These are phyloP conservation scores for Curvularia eragrostidis DNA, from an alignment of 2,329 filamentous ascomycete species.

Conservation along the genomic window DNA sequence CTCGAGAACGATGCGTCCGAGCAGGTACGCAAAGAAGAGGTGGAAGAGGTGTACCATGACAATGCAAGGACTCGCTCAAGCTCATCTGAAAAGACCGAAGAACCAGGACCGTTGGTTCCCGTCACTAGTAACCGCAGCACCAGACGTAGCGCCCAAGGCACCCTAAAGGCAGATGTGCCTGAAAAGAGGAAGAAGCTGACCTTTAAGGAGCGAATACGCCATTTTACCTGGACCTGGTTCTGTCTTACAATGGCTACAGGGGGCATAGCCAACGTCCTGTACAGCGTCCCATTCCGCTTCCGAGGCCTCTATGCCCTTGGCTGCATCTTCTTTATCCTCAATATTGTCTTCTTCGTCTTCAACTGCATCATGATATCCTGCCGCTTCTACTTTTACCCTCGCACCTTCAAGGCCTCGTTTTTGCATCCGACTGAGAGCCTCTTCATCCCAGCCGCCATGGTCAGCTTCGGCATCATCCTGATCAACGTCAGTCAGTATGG, in stretches of 20 bases:
- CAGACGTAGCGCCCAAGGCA: not conserved
- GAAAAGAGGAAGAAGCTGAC: constrained; percentile 20
- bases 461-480: constrained; percentile 68
- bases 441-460: constrained; percentile 73
- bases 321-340: constrained; percentile 57
- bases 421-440: constrained; percentile 78
- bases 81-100: constrained; percentile 9
- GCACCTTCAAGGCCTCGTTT: constrained; percentile 74
- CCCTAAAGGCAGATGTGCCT: not conserved
- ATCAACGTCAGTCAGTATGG: constrained; percentile 81
- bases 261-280: constrained; percentile 66
- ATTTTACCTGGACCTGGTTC: constrained; percentile 81
- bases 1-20: not conserved
- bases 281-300: constrained; percentile 56
- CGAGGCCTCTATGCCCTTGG: constrained; percentile 56
- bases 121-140: constrained; percentile 8
- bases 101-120: not conserved
- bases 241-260: constrained; percentile 71
- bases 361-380: constrained; percentile 71
- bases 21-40: constrained; percentile 8
- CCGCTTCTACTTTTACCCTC: constrained; percentile 73
- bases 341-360: constrained; percentile 69
- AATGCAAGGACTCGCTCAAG: not conserved
- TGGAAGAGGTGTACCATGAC: constrained; percentile 6
- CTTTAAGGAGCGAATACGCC: constrained; percentile 64